Evolutionary conservation across 2,329 filamentous ascomycete genomes (phyloP).

Genomic region (Paracorniculantispora psalliotae): DNA sequence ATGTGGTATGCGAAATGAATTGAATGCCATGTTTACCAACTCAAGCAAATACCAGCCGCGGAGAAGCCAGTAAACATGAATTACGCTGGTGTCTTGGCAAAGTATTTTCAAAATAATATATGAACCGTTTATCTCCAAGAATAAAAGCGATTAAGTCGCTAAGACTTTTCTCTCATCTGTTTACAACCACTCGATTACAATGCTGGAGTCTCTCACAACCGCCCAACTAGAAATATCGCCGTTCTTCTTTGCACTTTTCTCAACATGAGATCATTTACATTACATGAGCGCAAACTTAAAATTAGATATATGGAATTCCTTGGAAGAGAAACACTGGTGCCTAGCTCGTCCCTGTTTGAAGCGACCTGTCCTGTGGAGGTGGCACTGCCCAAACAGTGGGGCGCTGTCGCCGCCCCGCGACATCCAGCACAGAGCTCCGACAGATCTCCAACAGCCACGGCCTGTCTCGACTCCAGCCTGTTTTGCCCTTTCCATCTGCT

Average conservation of each 20-base stretch:
- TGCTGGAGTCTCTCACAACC: no score
- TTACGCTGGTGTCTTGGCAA: no score
- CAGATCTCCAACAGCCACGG: conserved; percentile 11
- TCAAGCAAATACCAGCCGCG: no score
- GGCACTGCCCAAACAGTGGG: conserved; percentile 11
- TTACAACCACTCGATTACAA: no score
- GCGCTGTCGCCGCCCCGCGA: conserved; percentile 8
- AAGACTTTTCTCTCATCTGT: no score
- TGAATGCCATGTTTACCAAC: neutral
- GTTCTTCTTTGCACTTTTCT: no score
- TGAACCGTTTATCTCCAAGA: no score
- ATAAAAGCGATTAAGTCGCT: no score
- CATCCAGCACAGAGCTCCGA: conserved; percentile 3
- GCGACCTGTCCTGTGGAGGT: neutral
- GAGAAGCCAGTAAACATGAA: no score
- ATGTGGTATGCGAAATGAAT: neutral
- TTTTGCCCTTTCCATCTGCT: neutral
- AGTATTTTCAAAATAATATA: no score
- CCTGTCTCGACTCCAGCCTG: conserved; percentile 1
- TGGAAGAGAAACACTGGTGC: neutral
- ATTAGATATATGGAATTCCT: neutral
- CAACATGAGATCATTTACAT: no score
- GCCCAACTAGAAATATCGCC: no score
- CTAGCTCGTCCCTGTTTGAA: neutral
- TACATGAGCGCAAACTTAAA: neutral